Base-by-base conservation (phyloP, 1,284 basidiomycete genomes). In the Pyrrhoderma noxium region DNA sequence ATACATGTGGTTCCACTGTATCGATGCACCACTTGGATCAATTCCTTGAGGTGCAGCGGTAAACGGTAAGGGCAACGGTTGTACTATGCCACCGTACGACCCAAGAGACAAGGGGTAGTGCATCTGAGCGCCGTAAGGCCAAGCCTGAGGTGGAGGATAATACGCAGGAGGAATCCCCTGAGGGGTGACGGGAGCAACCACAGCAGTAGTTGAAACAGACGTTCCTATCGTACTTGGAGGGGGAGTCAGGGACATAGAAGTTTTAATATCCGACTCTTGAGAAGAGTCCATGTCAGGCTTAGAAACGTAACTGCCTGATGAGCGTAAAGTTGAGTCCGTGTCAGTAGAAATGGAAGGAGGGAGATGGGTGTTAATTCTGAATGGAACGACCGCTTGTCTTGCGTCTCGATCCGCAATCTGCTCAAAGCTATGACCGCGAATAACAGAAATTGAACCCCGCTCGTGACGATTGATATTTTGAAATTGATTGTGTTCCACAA, bases 111-210 rank as follows among this genome's bases (percentile, higher is more conserved):
- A 58, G 18, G 72, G 73, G 57, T 77, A 82, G 14, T 70, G 70
- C 57, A 76, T 69, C 21, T 70, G 72, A 13, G 70, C 70, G n/a
- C 70, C 63, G 59, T 74, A 81, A 9, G 74, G 68, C 81, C 81
- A 85, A 25, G 74, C 70, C 25, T 71, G 67, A 36, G 68, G 66
- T 45, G 70, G 65, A 59, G 74, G 79, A 59, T 75, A 81, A n/a
- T 70, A 70, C 3, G 49, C 18, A 5, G 47, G 39, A 8, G 70
- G 65, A 38, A 70, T 57, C 2, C 70, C 55, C 57, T 73, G 75
- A 3, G 68, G 63, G 37, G 68, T 68, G 2, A 65, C 58, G 0
- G 69, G 58, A 9, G 60, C 54, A 27, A 69, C 56, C 16, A 61
- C 50, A 18, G 52, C 52, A 37, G 45, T 52, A 35, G 62, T 49